phyloP scores from a whole-genome alignment of 2,329 filamentous ascomycete species.

The Aspergillus oerlinghausenensis region DNA sequence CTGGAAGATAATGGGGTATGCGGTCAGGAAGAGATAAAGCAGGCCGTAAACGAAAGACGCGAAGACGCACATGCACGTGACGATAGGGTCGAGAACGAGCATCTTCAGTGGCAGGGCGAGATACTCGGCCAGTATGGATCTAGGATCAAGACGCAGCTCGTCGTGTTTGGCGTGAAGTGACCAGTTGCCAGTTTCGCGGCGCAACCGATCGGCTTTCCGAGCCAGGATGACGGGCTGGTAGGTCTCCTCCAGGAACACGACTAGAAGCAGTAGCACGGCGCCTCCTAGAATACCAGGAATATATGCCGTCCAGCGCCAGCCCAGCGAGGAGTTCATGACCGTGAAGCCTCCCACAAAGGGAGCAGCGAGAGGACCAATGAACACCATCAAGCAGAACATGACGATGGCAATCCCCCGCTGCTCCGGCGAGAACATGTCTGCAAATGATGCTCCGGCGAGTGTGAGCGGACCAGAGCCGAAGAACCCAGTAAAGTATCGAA shows the following conservation, averaged over 20 bases:
- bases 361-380: constrained; percentile 34
- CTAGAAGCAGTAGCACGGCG: constrained; percentile 9
- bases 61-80: constrained; percentile 26
- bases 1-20: constrained; percentile 44
- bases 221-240: constrained; percentile 33
- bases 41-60: constrained; percentile 32
- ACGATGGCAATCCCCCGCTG: constrained; percentile 24
- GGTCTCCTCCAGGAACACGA: constrained; percentile 29
- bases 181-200: constrained; percentile 31
- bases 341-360: constrained; percentile 38
- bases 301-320: constrained; percentile 41
- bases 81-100: constrained; percentile 42
- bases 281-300: constrained; percentile 35
- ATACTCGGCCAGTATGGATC: neutral
- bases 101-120: constrained; percentile 29
- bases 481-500: constrained; percentile 40
- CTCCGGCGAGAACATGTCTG: constrained; percentile 17
- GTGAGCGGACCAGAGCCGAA: constrained; percentile 38
- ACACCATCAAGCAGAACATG: constrained; percentile 36
- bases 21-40: constrained; percentile 43
- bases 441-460: constrained; percentile 34
- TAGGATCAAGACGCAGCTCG: neutral
- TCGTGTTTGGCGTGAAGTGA: constrained; percentile 28
- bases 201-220: constrained; percentile 29
- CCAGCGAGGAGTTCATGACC: constrained; percentile 24